A percentile compares a stretch with the other conserved stretches of the same genome.
These are phyloP conservation scores for Amborella trichopoda DNA, from an alignment of 164 flowering plant genomes.

Conservation along the genomic window DNA sequence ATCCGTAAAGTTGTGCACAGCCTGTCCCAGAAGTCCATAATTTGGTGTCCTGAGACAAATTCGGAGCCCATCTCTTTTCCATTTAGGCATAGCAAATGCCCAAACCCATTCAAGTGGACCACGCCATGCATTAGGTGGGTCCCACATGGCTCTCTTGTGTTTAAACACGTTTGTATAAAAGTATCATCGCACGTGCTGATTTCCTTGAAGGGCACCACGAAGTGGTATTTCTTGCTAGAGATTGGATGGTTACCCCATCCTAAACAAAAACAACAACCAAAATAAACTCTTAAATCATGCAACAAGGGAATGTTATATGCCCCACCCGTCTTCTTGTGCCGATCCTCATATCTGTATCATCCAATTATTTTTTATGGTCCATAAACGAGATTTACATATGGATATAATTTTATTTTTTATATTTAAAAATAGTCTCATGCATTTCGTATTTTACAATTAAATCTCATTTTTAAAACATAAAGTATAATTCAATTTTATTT, in stretches of 20 bases:
- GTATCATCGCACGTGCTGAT: too few species aligned
- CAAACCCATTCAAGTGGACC: conserved; percentile 85
- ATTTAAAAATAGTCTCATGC: too few species aligned
- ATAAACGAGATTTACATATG: too few species aligned
- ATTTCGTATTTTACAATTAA: too few species aligned
- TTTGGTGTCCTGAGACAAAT: conserved; percentile 40
- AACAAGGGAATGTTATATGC: not conserved
- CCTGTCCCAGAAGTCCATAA: conserved; percentile 91
- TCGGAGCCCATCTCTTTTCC: conserved; percentile 63
- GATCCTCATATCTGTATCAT: too few species aligned
- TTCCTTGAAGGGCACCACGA: conserved; percentile 68
- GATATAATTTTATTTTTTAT: too few species aligned
- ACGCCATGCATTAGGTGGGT: conserved; percentile 83
- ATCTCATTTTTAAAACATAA: too few species aligned
- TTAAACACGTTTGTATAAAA: too few species aligned
- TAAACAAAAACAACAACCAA: conserved; percentile 6
- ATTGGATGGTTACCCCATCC: conserved; percentile 93
- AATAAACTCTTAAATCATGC: not conserved
- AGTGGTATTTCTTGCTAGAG: conserved; percentile 81
- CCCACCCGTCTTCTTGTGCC: not conserved
- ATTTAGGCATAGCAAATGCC: conserved; percentile 71
- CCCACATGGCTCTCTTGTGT: too few species aligned
- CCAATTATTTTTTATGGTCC: too few species aligned
- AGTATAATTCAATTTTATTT: too few species aligned
- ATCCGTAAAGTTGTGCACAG: conserved; percentile 58